Evolutionary conservation across 306 rosid genomes (phyloP), one percentile per base, ranked within the genome.

Genomic region (Corylus americana): DNA sequence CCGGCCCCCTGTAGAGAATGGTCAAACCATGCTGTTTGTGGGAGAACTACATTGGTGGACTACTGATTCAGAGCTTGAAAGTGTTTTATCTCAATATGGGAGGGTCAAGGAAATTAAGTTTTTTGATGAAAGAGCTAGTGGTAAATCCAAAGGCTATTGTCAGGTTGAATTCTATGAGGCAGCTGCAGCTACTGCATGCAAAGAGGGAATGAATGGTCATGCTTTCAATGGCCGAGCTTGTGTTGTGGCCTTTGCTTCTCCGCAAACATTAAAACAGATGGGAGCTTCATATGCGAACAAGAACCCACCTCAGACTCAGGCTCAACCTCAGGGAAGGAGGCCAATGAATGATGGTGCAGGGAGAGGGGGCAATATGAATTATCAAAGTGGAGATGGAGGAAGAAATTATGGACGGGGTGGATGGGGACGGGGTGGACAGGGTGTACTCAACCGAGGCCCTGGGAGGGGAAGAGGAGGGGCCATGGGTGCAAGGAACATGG

Each of bases 11-110:
- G 31, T 67, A 31, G 86, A 85, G 71, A 79, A 82, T 61, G 86
- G 84, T 75, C 70, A 84, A 11, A 59, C 84, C 67, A 74, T 45
- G 59, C 70, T 87, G 71, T 87, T 87, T 77, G 90, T 87, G 64
- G 90, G 90, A 54, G 90, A 87, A 20, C 75, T 87, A 29, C 88
- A 87, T 77, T 87, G 90, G 90, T 87, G 90, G 90, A 87, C 90
- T n/a, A 87, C 90, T 69, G 90, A 87, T 82, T 79, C 88, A 42
- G 90, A 87, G 74, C 58, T 84, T 48, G 90, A 84, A 71, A 51
- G 73, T 55, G 74, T 68, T 54, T 50, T 84, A 49, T 78, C 82
- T 22, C 84, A 84, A 66, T 87, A 84, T 74, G 90, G 90, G 18
- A 77, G 78, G 79, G 85, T 87, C 55, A 87, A 87, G 83, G 90